These are phyloP conservation scores for Lentinula novae-zelandiae DNA, from an alignment of 1,284 basidiomycete species.

Conservation along the genomic window DNA sequence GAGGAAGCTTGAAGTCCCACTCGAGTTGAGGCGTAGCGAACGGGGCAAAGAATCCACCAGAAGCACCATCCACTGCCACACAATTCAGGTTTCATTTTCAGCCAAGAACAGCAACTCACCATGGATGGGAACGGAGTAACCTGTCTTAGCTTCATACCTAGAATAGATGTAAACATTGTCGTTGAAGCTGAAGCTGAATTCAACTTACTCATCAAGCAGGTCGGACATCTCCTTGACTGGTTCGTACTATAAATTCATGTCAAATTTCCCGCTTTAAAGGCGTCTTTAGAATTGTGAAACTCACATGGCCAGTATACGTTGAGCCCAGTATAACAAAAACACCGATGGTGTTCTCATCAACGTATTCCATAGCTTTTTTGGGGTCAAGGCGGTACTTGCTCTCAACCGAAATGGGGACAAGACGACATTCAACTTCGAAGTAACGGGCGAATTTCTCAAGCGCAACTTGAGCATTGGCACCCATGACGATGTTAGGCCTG, in stretches of 20 bases:
- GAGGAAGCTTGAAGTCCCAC: constrained; percentile 87
- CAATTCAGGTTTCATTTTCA: not conserved
- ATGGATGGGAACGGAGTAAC: constrained; percentile 81
- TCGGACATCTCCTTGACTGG: constrained; percentile 86
- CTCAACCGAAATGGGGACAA: constrained; percentile 75
- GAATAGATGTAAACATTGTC: not conserved
- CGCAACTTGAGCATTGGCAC: constrained; percentile 83
- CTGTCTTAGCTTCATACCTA: constrained; percentile 74
- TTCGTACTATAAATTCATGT: constrained; percentile 85
- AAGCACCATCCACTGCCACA: constrained; percentile 66
- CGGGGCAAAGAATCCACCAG: constrained; percentile 84
- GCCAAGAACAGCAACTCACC: constrained; percentile 31
- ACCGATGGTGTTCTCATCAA: constrained; percentile 92
- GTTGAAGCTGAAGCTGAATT: too few relatives aligned
- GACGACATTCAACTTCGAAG: constrained; percentile 84
- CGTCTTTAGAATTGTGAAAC: not conserved
- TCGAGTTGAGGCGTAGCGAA: constrained; percentile 73
- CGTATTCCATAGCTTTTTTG: constrained; percentile 80
- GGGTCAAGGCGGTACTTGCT: constrained; percentile 83
- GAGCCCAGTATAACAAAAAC: constrained; percentile 78
- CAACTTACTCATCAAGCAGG: constrained; percentile 63
- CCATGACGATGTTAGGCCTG: constrained; percentile 73
- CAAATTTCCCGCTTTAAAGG: not conserved
- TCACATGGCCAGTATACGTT: constrained; percentile 65
- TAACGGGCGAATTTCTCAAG: constrained; percentile 92